Evolutionary conservation across 2,329 filamentous ascomycete species (phyloP).

Genomic region (Clonostachys rosea): DNA sequence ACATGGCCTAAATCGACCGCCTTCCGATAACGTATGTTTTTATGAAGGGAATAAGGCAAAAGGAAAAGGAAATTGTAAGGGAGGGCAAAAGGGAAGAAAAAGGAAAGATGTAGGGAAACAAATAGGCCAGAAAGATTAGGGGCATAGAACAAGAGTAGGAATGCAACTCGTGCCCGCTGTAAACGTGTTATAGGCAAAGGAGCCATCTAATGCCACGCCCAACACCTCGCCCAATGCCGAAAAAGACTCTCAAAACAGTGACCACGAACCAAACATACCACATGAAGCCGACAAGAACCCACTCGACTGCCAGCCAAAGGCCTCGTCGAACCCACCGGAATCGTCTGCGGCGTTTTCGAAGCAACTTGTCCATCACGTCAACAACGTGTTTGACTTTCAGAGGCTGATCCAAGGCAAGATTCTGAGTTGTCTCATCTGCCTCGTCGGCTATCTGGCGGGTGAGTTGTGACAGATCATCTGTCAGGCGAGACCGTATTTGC

Average conservation of each 20-base stretch:
- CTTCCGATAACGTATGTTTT: no score
- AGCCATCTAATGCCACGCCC: slow-evolving; percentile 69
- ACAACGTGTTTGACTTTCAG: slow-evolving; percentile 76
- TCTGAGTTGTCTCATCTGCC: slow-evolving; percentile 72
- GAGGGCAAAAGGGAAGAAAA: slow-evolving; percentile 4
- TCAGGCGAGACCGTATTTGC: slow-evolving; percentile 37
- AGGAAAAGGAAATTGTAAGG: slow-evolving; percentile 4
- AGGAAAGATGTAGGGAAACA: not conserved
- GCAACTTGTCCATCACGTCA: slow-evolving; percentile 73
- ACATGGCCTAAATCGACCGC: no score
- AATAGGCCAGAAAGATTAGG: not conserved
- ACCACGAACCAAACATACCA: slow-evolving; percentile 94
- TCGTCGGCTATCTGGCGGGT: slow-evolving; percentile 69
- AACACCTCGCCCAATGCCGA: slow-evolving; percentile 56
- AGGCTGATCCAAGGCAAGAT: slow-evolving; percentile 72
- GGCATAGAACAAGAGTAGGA: not conserved
- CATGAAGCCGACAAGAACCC: slow-evolving; percentile 82
- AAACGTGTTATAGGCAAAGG: slow-evolving; percentile 61
- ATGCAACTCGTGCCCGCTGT: not conserved
- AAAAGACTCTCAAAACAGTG: slow-evolving; percentile 64
- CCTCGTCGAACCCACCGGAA: slow-evolving; percentile 72
- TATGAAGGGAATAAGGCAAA: not conserved
- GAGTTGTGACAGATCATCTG: slow-evolving; percentile 49
- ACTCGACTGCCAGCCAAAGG: slow-evolving; percentile 82
- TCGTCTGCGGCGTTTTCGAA: slow-evolving; percentile 60